phyloP scores from a whole-genome alignment of 129 eudicot genomes.

The Arctium lappa region DNA sequence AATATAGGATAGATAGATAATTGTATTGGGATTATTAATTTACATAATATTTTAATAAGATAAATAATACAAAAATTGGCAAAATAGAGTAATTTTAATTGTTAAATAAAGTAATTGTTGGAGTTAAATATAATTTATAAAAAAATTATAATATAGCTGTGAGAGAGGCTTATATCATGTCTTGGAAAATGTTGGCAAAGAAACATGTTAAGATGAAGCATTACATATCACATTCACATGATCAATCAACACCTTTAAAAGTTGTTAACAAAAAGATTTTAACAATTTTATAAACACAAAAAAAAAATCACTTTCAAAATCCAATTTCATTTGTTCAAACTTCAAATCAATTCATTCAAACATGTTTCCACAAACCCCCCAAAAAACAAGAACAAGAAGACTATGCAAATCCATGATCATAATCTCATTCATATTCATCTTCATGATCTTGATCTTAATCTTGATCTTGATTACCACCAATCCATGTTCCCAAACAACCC shows the following conservation, averaged over 20 bases:
- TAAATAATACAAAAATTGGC: no score
- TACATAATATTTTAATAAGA: no score
- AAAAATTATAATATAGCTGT: no score
- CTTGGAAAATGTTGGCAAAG: slow-evolving; percentile 14
- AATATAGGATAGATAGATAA: no score
- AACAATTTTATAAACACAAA: background rate
- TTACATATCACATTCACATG: slow-evolving; percentile 18
- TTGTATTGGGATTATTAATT: no score
- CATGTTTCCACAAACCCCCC: slow-evolving; percentile 10
- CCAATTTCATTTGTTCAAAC: slow-evolving; percentile 1
- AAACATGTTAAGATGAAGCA: background rate
- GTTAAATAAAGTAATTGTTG: no score
- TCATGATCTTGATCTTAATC: slow-evolving; percentile 21
- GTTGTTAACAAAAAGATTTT: background rate
- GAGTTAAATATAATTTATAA: no score
- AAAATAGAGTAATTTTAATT: no score
- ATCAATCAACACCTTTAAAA: slow-evolving; percentile 10
- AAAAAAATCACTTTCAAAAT: background rate
- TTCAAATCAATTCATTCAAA: background rate
- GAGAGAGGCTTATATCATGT: background rate
- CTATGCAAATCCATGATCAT: slow-evolving; percentile 28
- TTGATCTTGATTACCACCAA: slow-evolving; percentile 23
- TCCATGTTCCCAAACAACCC: slow-evolving; percentile 34
- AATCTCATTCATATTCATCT: slow-evolving; percentile 20
- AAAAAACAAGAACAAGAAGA: slow-evolving; percentile 24